A percentile compares a stretch with the other conserved stretches of the same genome.
phyloP scores from a whole-genome alignment of 2,329 filamentous ascomycete genomes.

The Shiraia sp. region DNA sequence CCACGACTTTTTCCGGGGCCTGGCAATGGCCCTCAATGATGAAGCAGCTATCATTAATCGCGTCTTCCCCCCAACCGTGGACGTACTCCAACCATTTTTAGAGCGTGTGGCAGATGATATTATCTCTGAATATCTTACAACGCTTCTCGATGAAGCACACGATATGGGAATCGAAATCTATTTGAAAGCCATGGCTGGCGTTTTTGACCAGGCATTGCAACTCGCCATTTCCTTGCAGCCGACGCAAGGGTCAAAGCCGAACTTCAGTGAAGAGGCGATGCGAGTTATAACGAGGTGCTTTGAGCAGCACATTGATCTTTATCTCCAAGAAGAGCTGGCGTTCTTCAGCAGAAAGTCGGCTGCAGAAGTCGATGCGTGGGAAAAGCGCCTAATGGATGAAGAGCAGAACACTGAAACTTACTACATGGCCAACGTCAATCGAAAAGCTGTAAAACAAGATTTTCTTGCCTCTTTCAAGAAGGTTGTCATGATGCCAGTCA shows the following conservation, averaged over 20 bases:
- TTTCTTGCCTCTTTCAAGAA: conserved; percentile 97
- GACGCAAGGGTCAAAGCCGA: conserved; percentile 64
- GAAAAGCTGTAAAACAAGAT: conserved; percentile 94
- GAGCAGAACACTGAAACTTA: conserved; percentile 90
- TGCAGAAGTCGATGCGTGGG: conserved; percentile 80
- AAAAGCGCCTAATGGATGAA: conserved; percentile 87
- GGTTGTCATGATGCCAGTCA: conserved; percentile 98
- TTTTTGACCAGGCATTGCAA: conserved; percentile 83
- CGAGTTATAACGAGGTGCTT: conserved; percentile 74
- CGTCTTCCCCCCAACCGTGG: conserved; percentile 73
- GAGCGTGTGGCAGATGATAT: conserved; percentile 82
- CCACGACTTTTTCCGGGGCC: conserved; percentile 74
- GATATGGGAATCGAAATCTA: conserved; percentile 75
- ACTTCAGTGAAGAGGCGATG: conserved; percentile 67
- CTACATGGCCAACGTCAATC: conserved; percentile 93
- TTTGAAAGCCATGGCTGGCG: conserved; percentile 80
- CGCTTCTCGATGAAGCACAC: conserved; percentile 85
- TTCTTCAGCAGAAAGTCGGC: conserved; percentile 79
- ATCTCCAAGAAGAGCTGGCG: conserved; percentile 87
- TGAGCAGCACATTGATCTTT: conserved; percentile 91
- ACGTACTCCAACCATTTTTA: conserved; percentile 77
- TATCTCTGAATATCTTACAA: conserved; percentile 81
- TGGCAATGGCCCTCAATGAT: conserved; percentile 78
- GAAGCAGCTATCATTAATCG: conserved; percentile 78
- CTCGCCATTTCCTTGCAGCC: conserved; percentile 74